These are phyloP conservation scores for Mycena vulgaris DNA, from an alignment of 768 basidiomycete species.

Conservation along the genomic window DNA sequence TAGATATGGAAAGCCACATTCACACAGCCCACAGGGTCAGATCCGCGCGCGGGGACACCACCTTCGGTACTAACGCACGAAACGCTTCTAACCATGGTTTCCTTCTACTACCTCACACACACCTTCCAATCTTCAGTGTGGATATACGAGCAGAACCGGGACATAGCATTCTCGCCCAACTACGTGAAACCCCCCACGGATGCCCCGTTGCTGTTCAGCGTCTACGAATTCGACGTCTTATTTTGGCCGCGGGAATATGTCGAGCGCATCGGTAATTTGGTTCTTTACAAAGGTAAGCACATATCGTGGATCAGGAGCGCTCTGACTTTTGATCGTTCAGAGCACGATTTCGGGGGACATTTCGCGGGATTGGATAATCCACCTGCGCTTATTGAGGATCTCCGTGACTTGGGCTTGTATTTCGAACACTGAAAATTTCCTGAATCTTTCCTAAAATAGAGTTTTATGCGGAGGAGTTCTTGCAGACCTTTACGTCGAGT, in stretches of 20 bases:
- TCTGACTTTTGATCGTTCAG: slow-evolving; percentile 7
- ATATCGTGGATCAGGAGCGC: neutral
- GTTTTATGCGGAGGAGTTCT: too few species aligned
- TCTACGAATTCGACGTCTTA: slow-evolving; percentile 15
- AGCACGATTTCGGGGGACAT: slow-evolving; percentile 28
- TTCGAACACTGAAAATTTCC: neutral
- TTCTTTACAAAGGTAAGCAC: slow-evolving; percentile 18
- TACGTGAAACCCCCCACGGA: slow-evolving; percentile 15
- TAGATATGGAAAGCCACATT: neutral
- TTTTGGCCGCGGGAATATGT: slow-evolving; percentile 21
- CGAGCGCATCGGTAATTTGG: slow-evolving; percentile 6
- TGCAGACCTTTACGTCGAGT: too few species aligned
- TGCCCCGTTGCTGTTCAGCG: slow-evolving; percentile 15
- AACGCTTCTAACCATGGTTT: slow-evolving; percentile 41
- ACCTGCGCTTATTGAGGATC: slow-evolving; percentile 18
- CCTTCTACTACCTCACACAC: slow-evolving; percentile 44
- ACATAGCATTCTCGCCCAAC: neutral
- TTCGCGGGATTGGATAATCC: slow-evolving; percentile 28
- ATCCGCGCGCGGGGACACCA: slow-evolving; percentile 29
- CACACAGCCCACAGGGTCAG: slow-evolving; percentile 9
- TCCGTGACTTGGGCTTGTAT: slow-evolving; percentile 1
- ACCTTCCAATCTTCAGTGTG: slow-evolving; percentile 39
- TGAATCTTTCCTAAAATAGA: too few species aligned
- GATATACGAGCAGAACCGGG: slow-evolving; percentile 34
- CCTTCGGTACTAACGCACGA: slow-evolving; percentile 13